Conservation (phyloP, 2,329 filamentous ascomycete species). For the Fusarium sp. region DNA sequence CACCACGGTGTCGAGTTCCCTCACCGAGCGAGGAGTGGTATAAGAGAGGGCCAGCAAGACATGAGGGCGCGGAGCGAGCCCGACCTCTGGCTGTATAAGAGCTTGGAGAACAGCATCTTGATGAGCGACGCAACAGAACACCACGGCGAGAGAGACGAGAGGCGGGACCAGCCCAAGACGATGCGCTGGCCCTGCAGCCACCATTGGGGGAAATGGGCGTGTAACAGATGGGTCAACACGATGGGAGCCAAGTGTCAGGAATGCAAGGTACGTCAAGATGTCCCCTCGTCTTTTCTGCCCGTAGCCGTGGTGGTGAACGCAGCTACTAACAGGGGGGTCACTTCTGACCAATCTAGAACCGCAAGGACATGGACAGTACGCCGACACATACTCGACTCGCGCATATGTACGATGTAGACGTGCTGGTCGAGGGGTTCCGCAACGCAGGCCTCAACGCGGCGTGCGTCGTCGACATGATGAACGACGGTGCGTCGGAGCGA, state of each 20-base stretch:
- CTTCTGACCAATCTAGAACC: constrained; percentile 22
- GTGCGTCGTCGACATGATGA: constrained; percentile 38
- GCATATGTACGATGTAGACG: constrained; percentile 38
- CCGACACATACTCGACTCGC: constrained; percentile 40
- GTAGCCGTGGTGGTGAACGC: constrained; percentile 9
- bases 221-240: constrained; percentile 34
- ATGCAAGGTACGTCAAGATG: constrained; percentile 33
- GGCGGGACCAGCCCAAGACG: background rate
- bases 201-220: constrained; percentile 37
- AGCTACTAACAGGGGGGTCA: constrained; percentile 12
- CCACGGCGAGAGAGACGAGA: background rate
- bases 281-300: constrained; percentile 9
- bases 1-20: constrained; percentile 17
- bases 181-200: constrained; percentile 44
- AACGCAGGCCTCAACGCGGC: constrained; percentile 33
- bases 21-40: constrained; percentile 22
- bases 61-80: background rate
- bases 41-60: constrained; percentile 32
- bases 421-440: constrained; percentile 33
- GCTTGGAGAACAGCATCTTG: constrained; percentile 7
- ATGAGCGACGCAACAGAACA: constrained; percentile 4
- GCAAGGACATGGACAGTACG: constrained; percentile 27
- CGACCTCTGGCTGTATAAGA: constrained; percentile 15
- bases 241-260: constrained; percentile 35
- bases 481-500: constrained; percentile 30